Base-by-base conservation (phyloP, 805 yeast species). In the Zygosaccharomyces gambellarensis region DNA sequence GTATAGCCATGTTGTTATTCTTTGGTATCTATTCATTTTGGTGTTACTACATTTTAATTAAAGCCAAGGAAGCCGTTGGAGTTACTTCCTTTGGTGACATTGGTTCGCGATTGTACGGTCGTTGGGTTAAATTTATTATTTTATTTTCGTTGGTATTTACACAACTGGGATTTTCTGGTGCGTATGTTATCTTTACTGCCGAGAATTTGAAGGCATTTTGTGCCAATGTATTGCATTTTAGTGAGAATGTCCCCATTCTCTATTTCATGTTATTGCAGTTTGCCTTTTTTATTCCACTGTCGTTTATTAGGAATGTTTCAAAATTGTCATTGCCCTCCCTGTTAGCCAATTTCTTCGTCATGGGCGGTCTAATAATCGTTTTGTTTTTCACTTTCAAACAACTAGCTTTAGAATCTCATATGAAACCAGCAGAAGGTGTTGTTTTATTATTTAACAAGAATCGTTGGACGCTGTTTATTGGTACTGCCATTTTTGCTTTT, bases 401-500 rank as follows among this genome's bases (percentile, higher is more conserved):
- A 45, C 48, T 66, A 36, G 48, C 62, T 9, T 17, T 64, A 30
- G 65, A 62, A 40, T 48, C 62, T 34, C 46, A 10, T 46, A 61
- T 49, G 81, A 82, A 55, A 65, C 83, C 61, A 0, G 82, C 82
- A 1, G 72, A 71, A 7, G 81, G 78, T 2, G 72, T 85, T 29
- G 71, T 72, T 21, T 65, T 67, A 44, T 63, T 68, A 30, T 77
- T 85, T 68, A 85, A 85, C 63, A 52, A 70, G 28, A 71, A 75
- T 4, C 75, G 75, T 45, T 86, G 87, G 75, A 80, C 92, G 0
- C 67, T 87, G 43, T 86, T 86, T 60, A 81, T 86, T 45, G 95
- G 95, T 7, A 87, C 87, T 5, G 90, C 92, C 2, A 86, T 87
- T 28, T 87, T 87, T 71, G 89, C 94, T n/a, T 87, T 85, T 62